Evolutionary conservation across 192 early-diverging fungal species (phyloP).

Genomic region (Coemansia sp.): DNA sequence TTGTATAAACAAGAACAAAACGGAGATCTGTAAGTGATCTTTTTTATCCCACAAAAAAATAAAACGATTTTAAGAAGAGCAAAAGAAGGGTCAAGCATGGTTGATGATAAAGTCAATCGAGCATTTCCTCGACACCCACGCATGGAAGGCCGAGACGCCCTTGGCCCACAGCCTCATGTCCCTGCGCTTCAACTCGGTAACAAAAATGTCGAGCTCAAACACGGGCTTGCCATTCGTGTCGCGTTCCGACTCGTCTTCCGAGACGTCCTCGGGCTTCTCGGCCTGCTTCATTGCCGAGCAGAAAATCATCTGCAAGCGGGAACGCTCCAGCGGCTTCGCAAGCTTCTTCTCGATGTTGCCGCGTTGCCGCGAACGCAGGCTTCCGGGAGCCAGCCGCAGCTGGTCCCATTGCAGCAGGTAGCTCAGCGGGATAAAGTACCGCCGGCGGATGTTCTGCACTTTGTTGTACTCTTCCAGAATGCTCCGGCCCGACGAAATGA

Average conservation of each 20-base stretch:
- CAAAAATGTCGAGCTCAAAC: conserved; percentile 51
- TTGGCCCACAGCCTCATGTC: conserved; percentile 34
- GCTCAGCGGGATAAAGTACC: conserved; percentile 51
- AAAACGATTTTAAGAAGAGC: too few species aligned
- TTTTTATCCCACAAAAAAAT: too few species aligned
- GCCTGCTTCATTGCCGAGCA: conserved; percentile 6
- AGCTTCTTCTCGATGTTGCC: conserved; percentile 43
- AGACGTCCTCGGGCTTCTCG: background rate
- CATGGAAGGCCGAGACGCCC: conserved; percentile 29
- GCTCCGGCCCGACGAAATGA: conserved; percentile 27
- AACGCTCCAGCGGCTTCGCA: conserved; percentile 38
- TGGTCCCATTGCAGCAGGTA: conserved; percentile 50
- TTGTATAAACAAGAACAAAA: too few species aligned
- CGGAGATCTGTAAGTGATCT: too few species aligned
- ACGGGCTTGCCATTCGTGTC: conserved; percentile 23
- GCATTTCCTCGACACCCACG: conserved; percentile 46
- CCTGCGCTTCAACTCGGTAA: conserved; percentile 42
- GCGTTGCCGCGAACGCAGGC: conserved; percentile 14
- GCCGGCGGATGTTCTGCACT: conserved; percentile 41
- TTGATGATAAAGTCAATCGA: conserved; percentile 46
- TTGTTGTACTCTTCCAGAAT: conserved; percentile 52
- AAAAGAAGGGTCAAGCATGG: conserved; percentile 4
- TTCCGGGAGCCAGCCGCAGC: conserved; percentile 7
- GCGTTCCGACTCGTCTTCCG: conserved; percentile 4
- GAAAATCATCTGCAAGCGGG: conserved; percentile 40